Base-by-base conservation (phyloP, 805 yeast species). In the Torulaspora franciscae region DNA sequence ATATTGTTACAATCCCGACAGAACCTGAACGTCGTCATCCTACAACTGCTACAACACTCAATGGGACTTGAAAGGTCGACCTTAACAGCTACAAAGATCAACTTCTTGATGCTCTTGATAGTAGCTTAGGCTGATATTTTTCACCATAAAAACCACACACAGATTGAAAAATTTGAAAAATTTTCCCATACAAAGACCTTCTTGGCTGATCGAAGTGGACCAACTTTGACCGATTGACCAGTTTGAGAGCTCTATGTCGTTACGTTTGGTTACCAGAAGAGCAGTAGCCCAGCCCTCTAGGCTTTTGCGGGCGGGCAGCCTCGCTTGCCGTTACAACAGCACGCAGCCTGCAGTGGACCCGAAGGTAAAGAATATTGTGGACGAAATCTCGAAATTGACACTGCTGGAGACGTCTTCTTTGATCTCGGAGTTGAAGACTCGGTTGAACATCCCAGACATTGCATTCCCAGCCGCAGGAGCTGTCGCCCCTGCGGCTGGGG, bases 1-100 rank as follows among this genome's bases (percentile, higher is more conserved):
- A 93, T 93, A 65, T 93, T 93, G 76, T 93, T 93, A 78, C 82
- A 91, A 64, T 91, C 95, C 59, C 93, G 82, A 68, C 99, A 91
- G 73, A 91, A 91, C 65, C 96, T 78, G 70, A 93, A 91, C 43
- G 96, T 88, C 58, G 95, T 88, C 95, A 86, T 87, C 25, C 28
- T 37, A 22, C 32, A 39, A 15, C 42, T 19, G n/a, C 13, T 24
- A 9, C 30, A 30, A 6, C 29, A 6, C 11, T 15, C 11, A 30
- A 4, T 15, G 13, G 23, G 19, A 15, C 33, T 19, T 30, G 19
- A 30, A 7, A 30, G 8, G 33, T 10, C 15, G 15, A 17, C 8
- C 29, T 26, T 6, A 11, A 2, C 6, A 10, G 27, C 38, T 13
- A 7, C 8, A 35, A 26, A 9, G 9, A 23, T 11, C 35, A 15